phyloP scores from a whole-genome alignment of 176 grass and related monocot genomes.

The Paspalum vaginatum region DNA sequence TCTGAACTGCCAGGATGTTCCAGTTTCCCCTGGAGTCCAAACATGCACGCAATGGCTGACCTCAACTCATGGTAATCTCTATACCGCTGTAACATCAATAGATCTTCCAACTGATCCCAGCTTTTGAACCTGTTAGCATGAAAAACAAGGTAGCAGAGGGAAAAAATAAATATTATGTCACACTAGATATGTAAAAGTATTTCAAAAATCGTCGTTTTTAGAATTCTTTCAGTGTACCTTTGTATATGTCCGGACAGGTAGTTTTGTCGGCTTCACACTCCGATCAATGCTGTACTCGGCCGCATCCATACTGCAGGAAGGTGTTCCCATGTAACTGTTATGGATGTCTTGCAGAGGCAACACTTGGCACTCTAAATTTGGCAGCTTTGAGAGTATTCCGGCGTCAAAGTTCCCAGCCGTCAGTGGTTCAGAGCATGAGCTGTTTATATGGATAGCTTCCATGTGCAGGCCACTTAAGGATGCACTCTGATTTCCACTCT shows the following conservation, averaged over 20 bases:
- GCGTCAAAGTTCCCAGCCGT: constrained; percentile 42
- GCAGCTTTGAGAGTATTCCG: constrained; percentile 45
- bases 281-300: constrained; percentile 56
- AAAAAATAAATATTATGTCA: not conserved
- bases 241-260: constrained; percentile 84
- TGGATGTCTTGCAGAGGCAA: constrained; percentile 62
- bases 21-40: constrained; percentile 81
- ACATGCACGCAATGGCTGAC: constrained; percentile 81
- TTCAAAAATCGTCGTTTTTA: not conserved
- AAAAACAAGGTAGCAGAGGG: constrained; percentile 20
- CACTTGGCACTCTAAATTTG: constrained; percentile 53
- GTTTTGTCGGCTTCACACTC: constrained; percentile 56
- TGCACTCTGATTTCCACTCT: constrained; percentile 42
- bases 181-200: too few relatives aligned
- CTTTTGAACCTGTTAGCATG: constrained; percentile 77
- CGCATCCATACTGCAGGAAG: constrained; percentile 75
- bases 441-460: constrained; percentile 48
- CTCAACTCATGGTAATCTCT: constrained; percentile 91
- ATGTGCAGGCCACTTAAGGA: constrained; percentile 51
- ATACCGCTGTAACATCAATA: constrained; percentile 90
- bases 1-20: constrained; percentile 73
- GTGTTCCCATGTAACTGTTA: constrained; percentile 64
- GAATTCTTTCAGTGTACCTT: constrained; percentile 54
- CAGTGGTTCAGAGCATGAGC: constrained; percentile 47
- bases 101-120: constrained; percentile 95